Percentiles rank a stretch among this genome's conserved stretches.
Evolutionary conservation across 495 filamentous ascomycete species (phyloP).

Genomic region (Aspergillus sclerotiicarbonarius): DNA sequence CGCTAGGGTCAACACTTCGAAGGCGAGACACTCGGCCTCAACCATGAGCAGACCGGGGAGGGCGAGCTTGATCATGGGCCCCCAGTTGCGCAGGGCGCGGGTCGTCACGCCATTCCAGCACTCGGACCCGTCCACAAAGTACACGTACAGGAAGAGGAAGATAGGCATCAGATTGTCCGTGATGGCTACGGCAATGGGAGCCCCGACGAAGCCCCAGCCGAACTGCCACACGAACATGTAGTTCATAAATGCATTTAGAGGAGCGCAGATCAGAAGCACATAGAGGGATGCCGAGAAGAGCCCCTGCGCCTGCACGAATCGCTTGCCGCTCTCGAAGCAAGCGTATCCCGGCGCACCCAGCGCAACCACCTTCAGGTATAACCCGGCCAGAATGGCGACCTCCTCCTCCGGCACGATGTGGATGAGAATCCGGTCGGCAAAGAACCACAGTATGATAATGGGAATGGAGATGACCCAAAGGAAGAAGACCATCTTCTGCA

Average conservation of each 20-base stretch:
- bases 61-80: slow-evolving; percentile 80
- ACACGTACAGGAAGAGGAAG: slow-evolving; percentile 68
- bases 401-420: slow-evolving; percentile 65
- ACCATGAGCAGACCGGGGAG: slow-evolving; percentile 89
- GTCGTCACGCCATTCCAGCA: slow-evolving; percentile 82
- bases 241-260: slow-evolving; percentile 70
- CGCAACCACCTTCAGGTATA: slow-evolving; percentile 64
- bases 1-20: slow-evolving; percentile 74
- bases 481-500: slow-evolving; percentile 68
- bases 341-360: slow-evolving; percentile 69
- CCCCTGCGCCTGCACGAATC: slow-evolving; percentile 74
- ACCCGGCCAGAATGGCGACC: slow-evolving; percentile 61
- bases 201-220: slow-evolving; percentile 76
- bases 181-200: slow-evolving; percentile 78
- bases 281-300: slow-evolving; percentile 66
- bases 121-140: slow-evolving; percentile 51
- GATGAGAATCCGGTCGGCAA: slow-evolving; percentile 56
- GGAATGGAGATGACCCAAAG: slow-evolving; percentile 63
- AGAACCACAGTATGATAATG: slow-evolving; percentile 63
- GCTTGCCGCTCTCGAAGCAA: slow-evolving; percentile 68
- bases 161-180: slow-evolving; percentile 80
- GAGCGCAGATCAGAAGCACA: slow-evolving; percentile 66
- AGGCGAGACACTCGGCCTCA: slow-evolving; percentile 84
- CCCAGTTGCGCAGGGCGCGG: slow-evolving; percentile 75
- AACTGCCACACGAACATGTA: slow-evolving; percentile 76